Evolutionary conservation across 352 stramenopile species (phyloP).

Genomic region (Phytopythium helicoides): DNA sequence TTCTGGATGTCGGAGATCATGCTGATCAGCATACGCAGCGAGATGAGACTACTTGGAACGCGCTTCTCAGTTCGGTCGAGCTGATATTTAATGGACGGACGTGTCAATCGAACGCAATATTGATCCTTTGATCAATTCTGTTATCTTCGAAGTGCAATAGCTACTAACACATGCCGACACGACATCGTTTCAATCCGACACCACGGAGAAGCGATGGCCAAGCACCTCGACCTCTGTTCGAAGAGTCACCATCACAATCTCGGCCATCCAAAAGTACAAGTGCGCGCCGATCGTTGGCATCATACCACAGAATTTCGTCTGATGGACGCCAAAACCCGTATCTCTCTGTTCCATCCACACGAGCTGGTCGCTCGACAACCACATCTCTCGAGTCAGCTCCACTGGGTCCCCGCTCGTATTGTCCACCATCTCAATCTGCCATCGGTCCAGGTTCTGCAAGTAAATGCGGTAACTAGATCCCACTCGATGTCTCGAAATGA

Average conservation of each 20-base stretch:
- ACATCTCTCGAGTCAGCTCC: background rate
- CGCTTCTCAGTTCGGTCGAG: no score
- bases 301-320: conserved; percentile 25
- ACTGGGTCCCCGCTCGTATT: no score
- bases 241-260: conserved; percentile 32
- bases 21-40: no score
- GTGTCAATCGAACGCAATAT: no score
- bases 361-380: conserved; percentile 8
- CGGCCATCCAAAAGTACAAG: conserved; percentile 37
- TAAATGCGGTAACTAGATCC: conserved; percentile 19
- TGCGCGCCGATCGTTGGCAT: conserved; percentile 32
- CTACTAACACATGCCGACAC: no score
- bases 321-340: conserved; percentile 25
- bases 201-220: conserved; percentile 17
- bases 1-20: no score
- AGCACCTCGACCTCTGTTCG: conserved; percentile 34
- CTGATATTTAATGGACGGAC: no score
- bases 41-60: no score
- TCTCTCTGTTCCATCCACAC: conserved; percentile 35
- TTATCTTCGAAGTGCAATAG: no score
- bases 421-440: conserved; percentile 29
- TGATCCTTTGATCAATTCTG: no score
- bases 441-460: conserved; percentile 27
- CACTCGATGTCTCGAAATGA: conserved; percentile 19
- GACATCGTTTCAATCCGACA: no score